phyloP scores from a whole-genome alignment of 768 basidiomycete species.

The Mycena capillaripes region DNA sequence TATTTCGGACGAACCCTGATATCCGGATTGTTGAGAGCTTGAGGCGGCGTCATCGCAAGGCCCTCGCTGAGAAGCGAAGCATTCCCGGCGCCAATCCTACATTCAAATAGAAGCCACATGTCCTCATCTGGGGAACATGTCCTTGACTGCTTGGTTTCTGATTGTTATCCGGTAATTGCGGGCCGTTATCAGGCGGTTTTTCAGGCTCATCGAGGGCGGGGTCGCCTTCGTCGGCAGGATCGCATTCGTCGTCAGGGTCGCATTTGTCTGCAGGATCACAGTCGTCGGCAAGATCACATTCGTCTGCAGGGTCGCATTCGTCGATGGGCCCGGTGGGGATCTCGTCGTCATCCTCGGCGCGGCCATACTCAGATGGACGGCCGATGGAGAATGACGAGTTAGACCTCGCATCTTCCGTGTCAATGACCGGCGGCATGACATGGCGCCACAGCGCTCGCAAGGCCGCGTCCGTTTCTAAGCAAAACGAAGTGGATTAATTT shows the following conservation, averaged over 20 bases:
- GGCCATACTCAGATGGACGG: conserved; percentile 26
- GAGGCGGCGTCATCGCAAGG: conserved; percentile 70
- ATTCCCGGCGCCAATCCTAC: conserved; percentile 86
- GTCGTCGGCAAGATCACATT: too few species aligned
- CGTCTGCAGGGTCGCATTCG: background rate
- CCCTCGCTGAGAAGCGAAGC: conserved; percentile 81
- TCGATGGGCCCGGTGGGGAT: conserved; percentile 35
- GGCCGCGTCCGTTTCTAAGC: conserved; percentile 56
- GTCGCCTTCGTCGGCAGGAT: conserved; percentile 10
- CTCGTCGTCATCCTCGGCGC: conserved; percentile 26
- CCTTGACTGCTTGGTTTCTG: background rate
- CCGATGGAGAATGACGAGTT: conserved; percentile 51
- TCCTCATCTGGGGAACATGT: conserved; percentile 85
- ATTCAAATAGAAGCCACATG: conserved; percentile 86
- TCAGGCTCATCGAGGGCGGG: background rate
- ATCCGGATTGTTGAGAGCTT: conserved; percentile 73
- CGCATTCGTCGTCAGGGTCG: too few species aligned
- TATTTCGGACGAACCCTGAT: conserved; percentile 67
- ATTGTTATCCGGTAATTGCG: background rate
- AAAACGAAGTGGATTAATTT: background rate
- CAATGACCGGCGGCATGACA: conserved; percentile 51
- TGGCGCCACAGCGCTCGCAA: conserved; percentile 52
- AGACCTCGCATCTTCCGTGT: conserved; percentile 51
- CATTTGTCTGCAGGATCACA: too few species aligned
- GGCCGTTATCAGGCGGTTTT: background rate